A percentile compares a stretch with the other conserved stretches of the same genome.
phyloP scores from a whole-genome alignment of 2,329 filamentous ascomycete species.

The Phialophora verrucosa region DNA sequence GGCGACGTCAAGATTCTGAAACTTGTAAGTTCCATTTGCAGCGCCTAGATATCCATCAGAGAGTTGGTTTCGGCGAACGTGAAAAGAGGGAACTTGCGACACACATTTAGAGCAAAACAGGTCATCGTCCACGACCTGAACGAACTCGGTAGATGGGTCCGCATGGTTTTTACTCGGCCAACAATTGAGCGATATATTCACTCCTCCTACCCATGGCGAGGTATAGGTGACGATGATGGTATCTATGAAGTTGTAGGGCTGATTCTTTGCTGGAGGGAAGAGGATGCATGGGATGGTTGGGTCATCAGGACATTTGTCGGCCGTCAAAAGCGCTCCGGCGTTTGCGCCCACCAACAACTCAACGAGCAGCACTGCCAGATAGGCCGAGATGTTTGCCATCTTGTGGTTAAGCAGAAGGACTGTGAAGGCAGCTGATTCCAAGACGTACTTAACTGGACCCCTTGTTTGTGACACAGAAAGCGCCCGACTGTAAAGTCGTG shows the following conservation, averaged over 20 bases:
- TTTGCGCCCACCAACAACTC: not conserved
- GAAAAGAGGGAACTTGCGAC: not conserved
- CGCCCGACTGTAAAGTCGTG: not conserved
- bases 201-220: constrained; percentile 1
- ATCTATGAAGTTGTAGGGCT: constrained; percentile 3
- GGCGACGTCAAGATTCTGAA: not conserved
- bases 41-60: constrained; percentile 1
- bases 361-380: not conserved
- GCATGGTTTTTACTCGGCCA: not conserved
- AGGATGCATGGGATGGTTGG: not conserved
- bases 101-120: constrained; percentile 2
- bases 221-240: not conserved
- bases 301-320: constrained; percentile 3
- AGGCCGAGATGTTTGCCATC: not conserved
- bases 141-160: not conserved
- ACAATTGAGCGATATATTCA: constrained; percentile 10
- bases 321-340: not conserved
- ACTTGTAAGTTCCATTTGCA: not conserved
- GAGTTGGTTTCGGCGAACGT: not conserved
- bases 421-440: not conserved
- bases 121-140: not conserved
- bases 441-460: not conserved
- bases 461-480: not conserved
- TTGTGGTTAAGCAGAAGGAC: constrained; percentile 1
- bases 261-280: constrained; percentile 1